Evolutionary conservation across 129 eudicot species (phyloP).

Genomic region (Chrysanthemum seticuspe): DNA sequence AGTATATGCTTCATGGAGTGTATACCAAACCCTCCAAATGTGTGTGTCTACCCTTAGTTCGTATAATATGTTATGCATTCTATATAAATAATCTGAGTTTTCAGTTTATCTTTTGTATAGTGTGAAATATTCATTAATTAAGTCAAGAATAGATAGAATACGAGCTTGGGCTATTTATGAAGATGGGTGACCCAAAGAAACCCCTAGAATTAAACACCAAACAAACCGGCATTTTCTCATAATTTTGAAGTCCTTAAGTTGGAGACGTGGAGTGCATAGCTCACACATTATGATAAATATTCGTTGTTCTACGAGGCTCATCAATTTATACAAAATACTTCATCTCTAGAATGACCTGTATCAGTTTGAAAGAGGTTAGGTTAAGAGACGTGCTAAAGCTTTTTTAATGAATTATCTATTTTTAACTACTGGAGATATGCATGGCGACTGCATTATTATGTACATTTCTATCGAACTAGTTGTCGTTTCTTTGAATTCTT

Average conservation of each 20-base stretch:
- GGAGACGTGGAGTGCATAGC: too few species aligned
- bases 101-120: not conserved
- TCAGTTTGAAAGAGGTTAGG: too few species aligned
- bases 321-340: too few species aligned
- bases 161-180: not conserved
- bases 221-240: not conserved
- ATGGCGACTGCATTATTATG: too few species aligned
- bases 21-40: not conserved
- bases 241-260: not conserved
- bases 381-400: too few species aligned
- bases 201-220: not conserved
- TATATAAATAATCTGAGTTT: not conserved
- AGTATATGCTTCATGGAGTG: not conserved
- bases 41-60: not conserved
- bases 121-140: not conserved
- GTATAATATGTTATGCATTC: not conserved
- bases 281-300: too few species aligned
- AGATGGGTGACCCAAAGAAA: not conserved
- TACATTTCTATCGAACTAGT: too few species aligned
- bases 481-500: too few species aligned
- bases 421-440: too few species aligned
- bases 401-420: too few species aligned
- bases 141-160: not conserved
- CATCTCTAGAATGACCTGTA: too few species aligned
- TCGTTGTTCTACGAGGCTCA: too few species aligned